Evolutionary conservation across 2,329 filamentous ascomycete species (phyloP), one percentile per base, ranked within the genome.

Genomic region (Parasarocladium wereldwijsianum): DNA sequence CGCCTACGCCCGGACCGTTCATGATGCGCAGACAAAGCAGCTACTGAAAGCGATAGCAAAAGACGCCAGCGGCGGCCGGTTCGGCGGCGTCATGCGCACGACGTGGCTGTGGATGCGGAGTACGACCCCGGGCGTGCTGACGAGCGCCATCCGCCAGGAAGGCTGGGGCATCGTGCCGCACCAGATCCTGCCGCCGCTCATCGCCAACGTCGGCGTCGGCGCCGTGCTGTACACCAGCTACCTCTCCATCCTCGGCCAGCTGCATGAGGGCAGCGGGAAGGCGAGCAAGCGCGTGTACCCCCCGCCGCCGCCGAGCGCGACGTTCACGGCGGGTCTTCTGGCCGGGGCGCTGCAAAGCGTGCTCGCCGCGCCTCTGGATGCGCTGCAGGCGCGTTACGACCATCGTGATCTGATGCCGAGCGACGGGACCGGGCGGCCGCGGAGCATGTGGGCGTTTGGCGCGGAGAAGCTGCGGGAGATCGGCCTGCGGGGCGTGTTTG

Each of bases 181-280:
- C 37, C 77, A 84, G 54, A 70, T 85, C n/a, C 53, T 85, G 13
- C 79, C 80, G 24, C 80, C 80, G 10, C 57, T 85, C 24, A 55
- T 83, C 12, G 80, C 79, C 19, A 86, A 85, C 40, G 68, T 81
- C 1, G 70, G 68, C 21, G 76, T 85, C 29, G 78, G 78, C 3
- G 77, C 77, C 2, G 68, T 85, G 3, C 55, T 85, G 11, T 86
- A 85, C 50, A 82, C 78, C 2, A 71, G 67, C 40, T 86, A 86
- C 43, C 64, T 85, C 12, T 75, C 81, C 36, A 70, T 74, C 22
- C 62, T 86, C 2, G 75, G 67, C 11, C 52, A 46, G 2, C 58
- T 84, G 3, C 76, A 85, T 40, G 68, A 75, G 36, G 75, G 76
- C 21, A 76, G 74, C 34, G 53, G 45, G 29, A 53, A 54, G 30